Evolutionary conservation across 345 rosid species (phyloP).

Genomic region (Salix udensis): DNA sequence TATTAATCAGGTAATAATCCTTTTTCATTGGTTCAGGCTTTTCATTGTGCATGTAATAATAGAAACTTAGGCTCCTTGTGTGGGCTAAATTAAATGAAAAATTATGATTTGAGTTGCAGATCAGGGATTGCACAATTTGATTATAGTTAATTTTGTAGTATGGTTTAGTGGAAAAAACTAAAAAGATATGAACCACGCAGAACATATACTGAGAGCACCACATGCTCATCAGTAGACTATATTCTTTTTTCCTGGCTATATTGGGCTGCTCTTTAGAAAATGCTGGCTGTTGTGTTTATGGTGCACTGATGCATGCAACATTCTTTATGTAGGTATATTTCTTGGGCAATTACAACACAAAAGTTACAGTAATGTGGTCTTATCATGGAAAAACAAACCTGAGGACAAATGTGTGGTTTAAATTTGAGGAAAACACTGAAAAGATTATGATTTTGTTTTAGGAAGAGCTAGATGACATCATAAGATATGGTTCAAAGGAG

Average conservation of each 20-base stretch:
- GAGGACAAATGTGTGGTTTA: neutral
- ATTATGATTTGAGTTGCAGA: neutral
- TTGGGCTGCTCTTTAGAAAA: neutral
- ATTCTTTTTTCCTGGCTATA: neutral
- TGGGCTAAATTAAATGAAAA: neutral
- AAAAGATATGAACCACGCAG: neutral
- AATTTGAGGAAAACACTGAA: neutral
- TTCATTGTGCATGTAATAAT: neutral
- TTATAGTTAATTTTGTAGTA: neutral
- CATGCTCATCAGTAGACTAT: neutral
- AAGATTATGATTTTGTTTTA: constrained; percentile 27
- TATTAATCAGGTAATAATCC: constrained; percentile 73
- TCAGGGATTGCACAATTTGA: neutral
- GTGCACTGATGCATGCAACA: neutral
- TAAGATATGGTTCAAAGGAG: constrained; percentile 97
- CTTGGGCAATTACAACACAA: neutral
- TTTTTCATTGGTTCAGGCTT: neutral
- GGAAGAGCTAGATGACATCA: constrained; percentile 98
- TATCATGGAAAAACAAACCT: neutral
- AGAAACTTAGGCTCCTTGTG: neutral
- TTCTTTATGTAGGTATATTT: neutral
- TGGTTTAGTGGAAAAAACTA: neutral
- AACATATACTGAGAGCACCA: neutral
- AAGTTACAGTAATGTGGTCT: neutral
- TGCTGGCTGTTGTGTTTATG: neutral